Base-by-base conservation (phyloP, 1,284 basidiomycete species). In the Xerocomus nothofagi region DNA sequence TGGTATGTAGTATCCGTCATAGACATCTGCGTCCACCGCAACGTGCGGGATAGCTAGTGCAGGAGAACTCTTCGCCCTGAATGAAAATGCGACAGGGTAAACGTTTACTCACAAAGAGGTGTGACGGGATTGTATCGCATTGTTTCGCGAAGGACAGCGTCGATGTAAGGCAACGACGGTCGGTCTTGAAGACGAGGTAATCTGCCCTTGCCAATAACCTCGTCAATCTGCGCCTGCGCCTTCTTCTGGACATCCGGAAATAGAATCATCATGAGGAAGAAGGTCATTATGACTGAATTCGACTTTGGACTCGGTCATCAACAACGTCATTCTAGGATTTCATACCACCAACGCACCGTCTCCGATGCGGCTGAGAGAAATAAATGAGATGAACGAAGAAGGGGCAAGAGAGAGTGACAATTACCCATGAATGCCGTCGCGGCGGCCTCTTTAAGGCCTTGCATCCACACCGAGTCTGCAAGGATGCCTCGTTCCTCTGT, bases 381-480 rank as follows among this genome's bases (percentile, higher is more conserved):
- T 2, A n/a, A 3, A 8, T 51, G 39, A 51, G 39, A 42, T 17
- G 20, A 15, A 18, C 4, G 31, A 18, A 9, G 6, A 5, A 26
- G 17, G 0, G 4, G 6, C 3, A 10, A 3, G 10, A n/a, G 1
- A 31, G 20, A 14, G 12, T 0, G 12, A 15, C 10, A 30, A 8
- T 46, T 27, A 62, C 57, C 59, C 37, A 49, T 45, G 38, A 54
- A 59, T 12, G 54, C 59, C 12, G 54, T 52, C 7, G 51, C 57
- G 15, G 57, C 55, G 6, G 49, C 50, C 6, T 50, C 50, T 29
- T 55, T 58, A 18, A 60, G 50, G 15, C 20, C 36, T 30, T n/a
- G 33, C 23, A 47, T 47, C 52, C 48, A 44, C 21, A 34, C 39
- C 14, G 43, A 30, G 20, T 59, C 49, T 4, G 33, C 47, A 29